phyloP scores from a whole-genome alignment of 164 flowering plant genomes.

The Umbellularia californica region DNA sequence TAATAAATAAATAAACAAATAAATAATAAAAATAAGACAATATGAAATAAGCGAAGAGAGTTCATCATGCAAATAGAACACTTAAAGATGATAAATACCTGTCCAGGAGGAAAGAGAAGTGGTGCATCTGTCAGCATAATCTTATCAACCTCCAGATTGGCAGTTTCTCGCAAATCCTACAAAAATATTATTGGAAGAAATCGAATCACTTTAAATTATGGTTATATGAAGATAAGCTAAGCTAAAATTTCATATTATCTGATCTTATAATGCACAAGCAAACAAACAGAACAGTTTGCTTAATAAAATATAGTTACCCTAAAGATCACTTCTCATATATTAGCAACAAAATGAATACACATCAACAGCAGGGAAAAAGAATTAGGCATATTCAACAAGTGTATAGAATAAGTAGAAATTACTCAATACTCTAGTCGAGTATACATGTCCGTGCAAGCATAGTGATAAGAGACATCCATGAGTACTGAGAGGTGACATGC shows the following conservation, averaged over 20 bases:
- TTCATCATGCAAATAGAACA: background rate
- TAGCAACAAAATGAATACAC: no score
- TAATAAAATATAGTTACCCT: no score
- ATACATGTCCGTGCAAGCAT: background rate
- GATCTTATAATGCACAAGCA: background rate
- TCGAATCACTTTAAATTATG: background rate
- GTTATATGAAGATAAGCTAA: background rate
- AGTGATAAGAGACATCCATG: background rate
- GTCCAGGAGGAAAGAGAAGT: constrained; percentile 90
- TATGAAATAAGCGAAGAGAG: background rate
- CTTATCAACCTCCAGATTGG: constrained; percentile 62
- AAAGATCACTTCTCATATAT: no score
- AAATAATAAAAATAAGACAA: no score
- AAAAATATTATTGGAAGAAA: constrained; percentile 9
- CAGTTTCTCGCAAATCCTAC: constrained; percentile 53
- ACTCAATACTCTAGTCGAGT: background rate
- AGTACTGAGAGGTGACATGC: background rate
- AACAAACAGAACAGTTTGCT: background rate
- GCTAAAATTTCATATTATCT: background rate
- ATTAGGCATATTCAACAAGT: no score
- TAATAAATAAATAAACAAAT: background rate
- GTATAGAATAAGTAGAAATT: background rate
- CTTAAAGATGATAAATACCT: constrained; percentile 40
- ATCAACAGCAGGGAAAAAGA: no score
- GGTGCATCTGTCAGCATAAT: constrained; percentile 92